Evolutionary conservation across 495 filamentous ascomycete genomes (phyloP), one percentile per base, ranked within the genome.

Genomic region (Cryomyces antarcticus): DNA sequence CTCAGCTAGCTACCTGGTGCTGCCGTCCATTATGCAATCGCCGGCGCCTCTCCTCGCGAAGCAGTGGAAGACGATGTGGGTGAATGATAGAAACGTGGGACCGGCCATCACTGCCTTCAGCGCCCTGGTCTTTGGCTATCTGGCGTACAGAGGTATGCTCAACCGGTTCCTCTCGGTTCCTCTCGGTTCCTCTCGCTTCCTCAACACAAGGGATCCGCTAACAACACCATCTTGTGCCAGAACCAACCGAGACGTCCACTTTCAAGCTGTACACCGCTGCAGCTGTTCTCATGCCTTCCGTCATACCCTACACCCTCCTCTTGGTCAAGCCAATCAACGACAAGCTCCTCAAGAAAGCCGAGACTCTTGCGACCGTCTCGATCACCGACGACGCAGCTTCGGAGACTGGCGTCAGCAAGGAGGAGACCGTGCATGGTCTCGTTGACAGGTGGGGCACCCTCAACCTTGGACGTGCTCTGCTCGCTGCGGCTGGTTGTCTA

Each of bases 361-460:
- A 60, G 29, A 50, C 55, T 5, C 42, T 61, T 5, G 45, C 54
- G 6, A 30, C 7, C 24, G 45, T 46, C 3, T 45, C 44, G 31
- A 28, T 58, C 6, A 49, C 48, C 13, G 52, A 57, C 37, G 51
- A 57, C 33, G 53, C 46, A 38, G 45, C 56, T 24, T 56, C 55
- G 11, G 62, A 65, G 43, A 45, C 44, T 4, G 54, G 57, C n/a
- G 35, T 56, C 4, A 35, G 49, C 35, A 49, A 54, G 35, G 57
- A 56, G 31, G 62, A 67, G 53, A 57, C 57, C 1, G 55, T 62
- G 30, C 63, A 70, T 49, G 57, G 52, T 30, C 48, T 75, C 49
- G 54, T 77, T 2, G 68, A 74, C 53, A 50, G 51, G 41, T 77
- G 71, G 71, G 71, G 57, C n/a, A 58, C 57, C 41, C 42, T 71